Conservation (phyloP, 225 moss, liverwort and hornwort genomes). For the Physcomitrellopsis africana region DNA sequence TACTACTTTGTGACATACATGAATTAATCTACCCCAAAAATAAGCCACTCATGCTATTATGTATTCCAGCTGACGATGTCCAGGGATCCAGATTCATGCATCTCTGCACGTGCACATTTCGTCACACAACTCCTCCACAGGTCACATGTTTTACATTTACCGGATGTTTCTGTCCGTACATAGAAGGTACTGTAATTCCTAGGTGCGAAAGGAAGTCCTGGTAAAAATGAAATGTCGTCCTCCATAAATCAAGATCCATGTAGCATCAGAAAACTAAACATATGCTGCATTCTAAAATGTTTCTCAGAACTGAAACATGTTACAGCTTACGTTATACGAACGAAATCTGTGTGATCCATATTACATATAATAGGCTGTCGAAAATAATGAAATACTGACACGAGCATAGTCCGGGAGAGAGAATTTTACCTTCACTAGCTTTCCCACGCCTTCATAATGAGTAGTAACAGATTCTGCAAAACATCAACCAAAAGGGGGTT, state of each 20-base stretch:
- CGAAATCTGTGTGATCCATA: background rate
- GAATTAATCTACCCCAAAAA: no score
- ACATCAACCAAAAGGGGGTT: constrained; percentile 18
- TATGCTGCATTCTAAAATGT: background rate
- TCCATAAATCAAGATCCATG: constrained; percentile 9
- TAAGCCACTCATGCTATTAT: no score
- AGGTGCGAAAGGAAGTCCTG: constrained; percentile 23
- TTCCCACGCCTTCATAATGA: constrained; percentile 14
- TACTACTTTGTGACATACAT: no score
- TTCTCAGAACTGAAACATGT: constrained; percentile 22
- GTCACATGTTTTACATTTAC: background rate
- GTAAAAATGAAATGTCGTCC: constrained; percentile 9
- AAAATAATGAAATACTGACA: no score
- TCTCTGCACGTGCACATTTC: background rate
- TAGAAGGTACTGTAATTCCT: constrained; percentile 1
- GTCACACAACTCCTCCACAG: background rate
- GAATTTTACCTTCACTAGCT: constrained; percentile 21
- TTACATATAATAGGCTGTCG: no score
- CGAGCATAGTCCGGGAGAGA: no score
- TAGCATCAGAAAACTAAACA: constrained; percentile 9
- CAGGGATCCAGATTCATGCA: no score
- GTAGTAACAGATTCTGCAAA: constrained; percentile 7
- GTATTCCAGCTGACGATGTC: no score
- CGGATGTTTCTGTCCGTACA: background rate
- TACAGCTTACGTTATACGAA: background rate